Evolutionary conservation across 148 eudicot genomes (phyloP).

Genomic region (Pharnaceum exiguum): DNA sequence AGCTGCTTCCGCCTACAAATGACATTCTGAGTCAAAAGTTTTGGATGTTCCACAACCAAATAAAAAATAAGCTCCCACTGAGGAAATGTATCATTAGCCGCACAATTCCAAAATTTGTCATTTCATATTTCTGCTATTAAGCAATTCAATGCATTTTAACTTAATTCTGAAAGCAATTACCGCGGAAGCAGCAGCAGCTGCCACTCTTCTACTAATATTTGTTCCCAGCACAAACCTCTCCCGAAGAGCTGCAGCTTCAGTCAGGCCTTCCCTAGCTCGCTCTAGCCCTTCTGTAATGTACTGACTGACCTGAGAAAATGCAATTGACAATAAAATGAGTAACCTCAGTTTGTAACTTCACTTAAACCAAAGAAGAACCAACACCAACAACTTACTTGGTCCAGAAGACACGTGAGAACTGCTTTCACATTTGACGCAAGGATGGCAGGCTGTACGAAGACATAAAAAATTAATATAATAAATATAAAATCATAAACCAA

Average conservation of each 20-base stretch:
- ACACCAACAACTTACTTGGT: constrained; percentile 64
- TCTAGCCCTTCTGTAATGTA: constrained; percentile 93
- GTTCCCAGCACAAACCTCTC: constrained; percentile 91
- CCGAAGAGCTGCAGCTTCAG: constrained; percentile 89
- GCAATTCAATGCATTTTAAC: too few species aligned
- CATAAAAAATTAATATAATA: constrained; percentile 12
- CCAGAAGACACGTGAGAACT: constrained; percentile 86
- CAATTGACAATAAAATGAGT: constrained; percentile 5
- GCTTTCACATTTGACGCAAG: constrained; percentile 89
- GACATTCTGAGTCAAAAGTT: constrained; percentile 11
- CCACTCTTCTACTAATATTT: constrained; percentile 84
- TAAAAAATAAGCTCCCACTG: background rate
- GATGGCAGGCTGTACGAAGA: constrained; percentile 65
- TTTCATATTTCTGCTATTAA: too few species aligned
- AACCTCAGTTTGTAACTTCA: background rate
- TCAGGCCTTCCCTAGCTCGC: constrained; percentile 87
- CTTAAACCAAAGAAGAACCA: background rate
- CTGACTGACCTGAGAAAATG: constrained; percentile 59
- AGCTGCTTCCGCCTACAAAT: constrained; percentile 89
- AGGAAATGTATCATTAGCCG: background rate
- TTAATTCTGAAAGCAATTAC: constrained; percentile 72
- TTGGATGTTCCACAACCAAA: background rate
- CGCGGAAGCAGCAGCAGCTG: constrained; percentile 99
- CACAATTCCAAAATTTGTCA: too few species aligned
- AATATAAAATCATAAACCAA: background rate